phyloP scores from a whole-genome alignment of 2,329 filamentous ascomycete species.

The Arthrocladium fulminans region DNA sequence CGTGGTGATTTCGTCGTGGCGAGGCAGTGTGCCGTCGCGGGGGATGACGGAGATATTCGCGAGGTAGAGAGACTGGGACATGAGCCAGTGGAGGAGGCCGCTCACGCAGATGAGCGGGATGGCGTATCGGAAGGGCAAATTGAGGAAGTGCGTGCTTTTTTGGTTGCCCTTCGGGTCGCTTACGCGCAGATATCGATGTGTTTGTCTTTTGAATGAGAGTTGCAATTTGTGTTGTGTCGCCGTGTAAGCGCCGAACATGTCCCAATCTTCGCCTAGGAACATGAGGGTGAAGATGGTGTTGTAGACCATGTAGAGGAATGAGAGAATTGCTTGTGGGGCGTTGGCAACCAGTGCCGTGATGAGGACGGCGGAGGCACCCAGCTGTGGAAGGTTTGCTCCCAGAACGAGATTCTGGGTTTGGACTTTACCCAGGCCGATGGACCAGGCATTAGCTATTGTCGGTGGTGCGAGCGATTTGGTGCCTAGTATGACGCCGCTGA shows the following conservation, averaged over 20 bases:
- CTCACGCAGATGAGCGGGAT: slow-evolving; percentile 32
- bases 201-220: neutral
- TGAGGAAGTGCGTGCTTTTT: slow-evolving; percentile 38
- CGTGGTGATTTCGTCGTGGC: slow-evolving; percentile 19
- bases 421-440: slow-evolving; percentile 2
- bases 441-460: slow-evolving; percentile 6
- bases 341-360: slow-evolving; percentile 25
- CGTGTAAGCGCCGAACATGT: slow-evolving; percentile 26
- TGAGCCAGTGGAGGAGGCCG: slow-evolving; percentile 40
- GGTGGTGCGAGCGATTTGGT: neutral
- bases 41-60: slow-evolving; percentile 27
- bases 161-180: slow-evolving; percentile 34
- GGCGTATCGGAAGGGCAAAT: slow-evolving; percentile 38
- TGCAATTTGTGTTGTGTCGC: neutral
- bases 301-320: slow-evolving; percentile 27
- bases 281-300: slow-evolving; percentile 36
- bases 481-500: slow-evolving; percentile 4
- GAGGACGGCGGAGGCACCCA: slow-evolving; percentile 10
- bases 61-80: slow-evolving; percentile 41
- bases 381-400: slow-evolving; percentile 4
- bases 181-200: slow-evolving; percentile 34
- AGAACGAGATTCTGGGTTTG: slow-evolving; percentile 5
- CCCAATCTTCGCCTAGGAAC: slow-evolving; percentile 41
- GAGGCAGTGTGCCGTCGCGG: slow-evolving; percentile 13
- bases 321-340: slow-evolving; percentile 27